These are phyloP conservation scores for Gnaphalium uliginosum DNA, from an alignment of 129 eudicot genomes.

Conservation along the genomic window DNA sequence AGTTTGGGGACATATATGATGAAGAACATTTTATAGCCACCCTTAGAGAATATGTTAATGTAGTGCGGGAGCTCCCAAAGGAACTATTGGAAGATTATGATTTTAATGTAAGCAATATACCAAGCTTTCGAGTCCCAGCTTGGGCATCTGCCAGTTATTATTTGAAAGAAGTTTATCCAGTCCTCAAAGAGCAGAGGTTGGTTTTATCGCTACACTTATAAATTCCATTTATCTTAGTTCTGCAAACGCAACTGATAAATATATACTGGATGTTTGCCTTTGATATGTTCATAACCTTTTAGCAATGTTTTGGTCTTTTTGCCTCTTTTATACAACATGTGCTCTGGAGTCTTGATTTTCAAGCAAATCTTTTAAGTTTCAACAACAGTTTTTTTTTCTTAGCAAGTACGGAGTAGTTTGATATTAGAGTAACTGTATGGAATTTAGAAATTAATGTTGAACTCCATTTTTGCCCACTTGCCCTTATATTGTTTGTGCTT, in stretches of 20 bases:
- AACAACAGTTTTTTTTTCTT: not conserved
- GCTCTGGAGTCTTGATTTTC: not conserved
- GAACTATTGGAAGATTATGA: slow-evolving; percentile 62
- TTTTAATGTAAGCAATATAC: slow-evolving; percentile 63
- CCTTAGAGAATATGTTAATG: slow-evolving; percentile 53
- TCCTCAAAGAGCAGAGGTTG: slow-evolving; percentile 60
- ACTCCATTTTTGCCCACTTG: too few relatives aligned
- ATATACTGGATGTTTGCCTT: not conserved
- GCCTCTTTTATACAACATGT: not conserved
- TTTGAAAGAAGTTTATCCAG: slow-evolving; percentile 68
- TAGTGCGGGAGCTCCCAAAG: slow-evolving; percentile 60
- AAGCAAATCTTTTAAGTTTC: not conserved
- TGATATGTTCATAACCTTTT: slow-evolving; percentile 2
- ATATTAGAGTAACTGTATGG: not conserved
- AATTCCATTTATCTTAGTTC: not conserved
- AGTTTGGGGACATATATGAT: slow-evolving; percentile 83
- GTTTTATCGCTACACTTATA: slow-evolving; percentile 15
- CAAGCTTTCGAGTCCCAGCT: slow-evolving; percentile 62
- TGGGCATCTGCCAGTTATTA: slow-evolving; percentile 81
- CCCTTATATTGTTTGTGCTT: too few relatives aligned
- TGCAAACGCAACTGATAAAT: not conserved
- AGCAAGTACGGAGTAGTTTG: not conserved
- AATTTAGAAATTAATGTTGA: too few relatives aligned
- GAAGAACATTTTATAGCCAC: slow-evolving; percentile 73
- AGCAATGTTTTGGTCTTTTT: not conserved